A percentile compares a stretch with the other conserved stretches of the same genome.
Evolutionary conservation across 108 stramenopile species (phyloP).

Genomic region (Nitzschia palea): DNA sequence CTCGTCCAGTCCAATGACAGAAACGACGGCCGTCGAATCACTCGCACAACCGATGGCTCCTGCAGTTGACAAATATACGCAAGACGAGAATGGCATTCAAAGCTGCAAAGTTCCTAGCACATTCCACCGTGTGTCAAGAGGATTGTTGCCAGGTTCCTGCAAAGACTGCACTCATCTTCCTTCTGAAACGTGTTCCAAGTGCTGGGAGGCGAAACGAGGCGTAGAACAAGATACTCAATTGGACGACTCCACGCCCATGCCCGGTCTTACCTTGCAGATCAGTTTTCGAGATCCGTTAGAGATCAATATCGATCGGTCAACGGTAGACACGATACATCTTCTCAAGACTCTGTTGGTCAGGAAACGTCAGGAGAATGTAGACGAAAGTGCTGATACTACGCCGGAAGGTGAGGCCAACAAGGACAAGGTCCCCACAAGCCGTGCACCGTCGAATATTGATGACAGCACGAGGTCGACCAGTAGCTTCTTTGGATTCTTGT

Average conservation of each 20-base stretch:
- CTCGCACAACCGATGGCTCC: too few species aligned
- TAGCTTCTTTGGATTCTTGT: constrained; percentile 8
- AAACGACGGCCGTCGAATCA: neutral
- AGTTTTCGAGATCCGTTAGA: constrained; percentile 67
- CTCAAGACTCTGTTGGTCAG: constrained; percentile 48
- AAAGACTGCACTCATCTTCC: constrained; percentile 47
- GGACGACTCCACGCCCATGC: constrained; percentile 61
- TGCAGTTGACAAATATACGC: constrained; percentile 25
- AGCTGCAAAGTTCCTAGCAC: constrained; percentile 53
- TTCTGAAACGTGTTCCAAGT: constrained; percentile 49
- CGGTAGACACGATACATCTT: constrained; percentile 49
- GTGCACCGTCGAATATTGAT: neutral
- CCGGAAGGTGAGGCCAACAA: neutral
- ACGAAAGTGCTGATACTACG: neutral
- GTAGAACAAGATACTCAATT: constrained; percentile 16
- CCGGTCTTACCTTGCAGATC: constrained; percentile 63
- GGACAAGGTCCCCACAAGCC: neutral
- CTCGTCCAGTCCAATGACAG: neutral
- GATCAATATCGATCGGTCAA: constrained; percentile 65
- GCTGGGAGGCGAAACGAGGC: constrained; percentile 43
- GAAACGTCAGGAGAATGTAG: neutral
- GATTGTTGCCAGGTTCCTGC: constrained; percentile 42
- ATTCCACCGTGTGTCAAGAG: constrained; percentile 65
- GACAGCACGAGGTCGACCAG: constrained; percentile 13
- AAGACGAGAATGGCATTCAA: constrained; percentile 61